Percentiles rank a stretch among this genome's conserved stretches.
Evolutionary conservation across 164 flowering plant genomes (phyloP).

Genomic region (Brasenia schreberi): DNA sequence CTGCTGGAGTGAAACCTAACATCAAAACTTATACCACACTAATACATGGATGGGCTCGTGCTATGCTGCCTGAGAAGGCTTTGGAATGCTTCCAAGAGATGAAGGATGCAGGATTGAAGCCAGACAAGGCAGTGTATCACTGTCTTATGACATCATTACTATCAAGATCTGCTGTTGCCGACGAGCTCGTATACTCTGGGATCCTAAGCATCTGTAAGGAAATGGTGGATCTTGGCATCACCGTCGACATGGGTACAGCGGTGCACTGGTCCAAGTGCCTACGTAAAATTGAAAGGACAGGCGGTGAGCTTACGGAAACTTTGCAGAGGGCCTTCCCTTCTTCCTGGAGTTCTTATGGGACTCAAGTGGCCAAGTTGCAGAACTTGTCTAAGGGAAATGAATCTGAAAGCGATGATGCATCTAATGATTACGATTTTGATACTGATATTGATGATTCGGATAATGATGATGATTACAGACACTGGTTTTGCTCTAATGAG

Average conservation of each 20-base stretch:
- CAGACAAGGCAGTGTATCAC: slow-evolving; percentile 90
- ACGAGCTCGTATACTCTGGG: slow-evolving; percentile 54
- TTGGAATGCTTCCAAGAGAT: slow-evolving; percentile 67
- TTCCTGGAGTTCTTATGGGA: slow-evolving; percentile 58
- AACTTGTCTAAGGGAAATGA: slow-evolving; percentile 14
- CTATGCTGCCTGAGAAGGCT: slow-evolving; percentile 89
- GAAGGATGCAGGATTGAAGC: slow-evolving; percentile 66
- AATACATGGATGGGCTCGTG: slow-evolving; percentile 95
- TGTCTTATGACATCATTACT: slow-evolving; percentile 82
- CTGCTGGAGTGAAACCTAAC: slow-evolving; percentile 65
- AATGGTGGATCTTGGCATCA: slow-evolving; percentile 55
- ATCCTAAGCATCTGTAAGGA: slow-evolving; percentile 45
- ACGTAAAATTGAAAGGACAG: slow-evolving; percentile 70
- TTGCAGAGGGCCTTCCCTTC: slow-evolving; percentile 95
- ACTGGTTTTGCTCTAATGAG: slow-evolving; percentile 8
- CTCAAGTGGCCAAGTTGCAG: slow-evolving; percentile 12
- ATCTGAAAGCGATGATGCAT: slow-evolving; percentile 7
- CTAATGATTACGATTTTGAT: slow-evolving; percentile 8
- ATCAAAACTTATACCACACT: slow-evolving; percentile 84
- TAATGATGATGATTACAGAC: slow-evolving; percentile 9
- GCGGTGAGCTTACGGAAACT: slow-evolving; percentile 84
- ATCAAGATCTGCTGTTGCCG: slow-evolving; percentile 69
- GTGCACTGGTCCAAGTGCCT: slow-evolving; percentile 87
- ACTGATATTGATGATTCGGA: slow-evolving; percentile 11
- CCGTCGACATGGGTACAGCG: slow-evolving; percentile 92